A percentile compares a stretch with the other conserved stretches of the same genome.
phyloP scores from a whole-genome alignment of 2,329 filamentous ascomycete species.

The Lecanosticta acicola region DNA sequence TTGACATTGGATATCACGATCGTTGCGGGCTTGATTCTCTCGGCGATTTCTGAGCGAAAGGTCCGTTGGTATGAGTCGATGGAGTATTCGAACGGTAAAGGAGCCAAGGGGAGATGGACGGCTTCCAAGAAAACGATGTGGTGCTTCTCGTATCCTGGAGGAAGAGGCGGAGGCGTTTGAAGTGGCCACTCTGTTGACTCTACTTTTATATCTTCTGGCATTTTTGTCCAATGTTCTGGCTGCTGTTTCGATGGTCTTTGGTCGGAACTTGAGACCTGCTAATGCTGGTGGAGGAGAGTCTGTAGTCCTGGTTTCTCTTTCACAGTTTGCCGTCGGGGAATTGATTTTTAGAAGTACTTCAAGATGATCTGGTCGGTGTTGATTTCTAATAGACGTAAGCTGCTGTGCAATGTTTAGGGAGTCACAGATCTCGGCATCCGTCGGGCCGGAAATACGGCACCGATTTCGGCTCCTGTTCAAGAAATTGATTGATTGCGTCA shows the following conservation, averaged over 20 bases:
- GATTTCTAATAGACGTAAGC: no score
- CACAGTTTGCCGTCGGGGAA: no score
- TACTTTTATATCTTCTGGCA: neutral
- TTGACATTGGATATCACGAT: conserved; percentile 20
- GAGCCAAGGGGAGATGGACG: conserved; percentile 16
- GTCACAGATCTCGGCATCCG: no score
- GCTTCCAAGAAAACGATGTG: conserved; percentile 21
- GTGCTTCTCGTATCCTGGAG: conserved; percentile 17
- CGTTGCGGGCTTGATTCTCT: conserved; percentile 17
- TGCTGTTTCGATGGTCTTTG: neutral
- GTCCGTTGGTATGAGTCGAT: conserved; percentile 26
- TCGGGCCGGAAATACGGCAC: no score
- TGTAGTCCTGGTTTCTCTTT: no score
- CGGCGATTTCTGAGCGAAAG: conserved; percentile 22
- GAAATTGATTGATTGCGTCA: no score
- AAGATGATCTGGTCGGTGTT: no score
- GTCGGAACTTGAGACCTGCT: no score
- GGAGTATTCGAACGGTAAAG: conserved; percentile 14
- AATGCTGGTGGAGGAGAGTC: no score
- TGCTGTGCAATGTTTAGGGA: no score
- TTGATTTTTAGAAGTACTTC: no score
- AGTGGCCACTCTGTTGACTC: conserved; percentile 6
- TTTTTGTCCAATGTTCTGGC: neutral
- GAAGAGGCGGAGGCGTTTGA: conserved; percentile 14
- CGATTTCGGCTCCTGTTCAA: no score